Evolutionary conservation across 2,329 filamentous ascomycete species (phyloP).

Genomic region (Stachybotrys echinatus): DNA sequence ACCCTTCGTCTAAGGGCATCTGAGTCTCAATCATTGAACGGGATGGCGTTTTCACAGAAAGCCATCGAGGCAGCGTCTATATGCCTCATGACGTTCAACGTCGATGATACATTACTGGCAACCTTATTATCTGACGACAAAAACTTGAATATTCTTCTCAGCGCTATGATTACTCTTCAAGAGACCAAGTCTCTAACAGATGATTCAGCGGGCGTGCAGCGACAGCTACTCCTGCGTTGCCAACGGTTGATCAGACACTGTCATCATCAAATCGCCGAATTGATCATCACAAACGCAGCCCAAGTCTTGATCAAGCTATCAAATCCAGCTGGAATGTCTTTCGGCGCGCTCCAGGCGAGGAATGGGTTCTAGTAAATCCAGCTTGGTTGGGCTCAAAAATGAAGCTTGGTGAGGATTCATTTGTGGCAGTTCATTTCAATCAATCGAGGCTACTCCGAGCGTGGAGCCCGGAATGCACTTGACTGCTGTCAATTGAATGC

Average conservation of each 20-base stretch:
- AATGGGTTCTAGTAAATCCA: neutral
- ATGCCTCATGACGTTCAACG: neutral
- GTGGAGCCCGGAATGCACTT: slow-evolving; percentile 32
- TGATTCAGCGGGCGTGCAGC: neutral
- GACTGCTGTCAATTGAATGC: slow-evolving; percentile 23
- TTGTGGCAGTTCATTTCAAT: slow-evolving; percentile 36
- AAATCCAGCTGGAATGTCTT: neutral
- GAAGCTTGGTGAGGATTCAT: neutral
- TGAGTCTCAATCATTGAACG: neutral
- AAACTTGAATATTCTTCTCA: neutral
- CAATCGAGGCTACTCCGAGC: slow-evolving; percentile 38
- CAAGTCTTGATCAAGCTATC: neutral
- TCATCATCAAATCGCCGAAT: neutral
- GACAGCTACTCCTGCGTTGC: neutral
- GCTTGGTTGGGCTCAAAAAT: neutral
- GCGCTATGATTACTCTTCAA: neutral
- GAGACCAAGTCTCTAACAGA: neutral
- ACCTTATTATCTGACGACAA: neutral
- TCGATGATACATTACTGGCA: neutral
- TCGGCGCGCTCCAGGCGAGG: neutral
- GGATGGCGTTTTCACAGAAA: neutral
- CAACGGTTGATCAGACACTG: neutral
- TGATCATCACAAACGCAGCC: neutral
- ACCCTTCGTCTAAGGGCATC: neutral
- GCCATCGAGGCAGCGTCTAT: neutral